Conservation (phyloP, 371 early-diverging fungal genomes). For the Zopfochytrium polystomum region DNA sequence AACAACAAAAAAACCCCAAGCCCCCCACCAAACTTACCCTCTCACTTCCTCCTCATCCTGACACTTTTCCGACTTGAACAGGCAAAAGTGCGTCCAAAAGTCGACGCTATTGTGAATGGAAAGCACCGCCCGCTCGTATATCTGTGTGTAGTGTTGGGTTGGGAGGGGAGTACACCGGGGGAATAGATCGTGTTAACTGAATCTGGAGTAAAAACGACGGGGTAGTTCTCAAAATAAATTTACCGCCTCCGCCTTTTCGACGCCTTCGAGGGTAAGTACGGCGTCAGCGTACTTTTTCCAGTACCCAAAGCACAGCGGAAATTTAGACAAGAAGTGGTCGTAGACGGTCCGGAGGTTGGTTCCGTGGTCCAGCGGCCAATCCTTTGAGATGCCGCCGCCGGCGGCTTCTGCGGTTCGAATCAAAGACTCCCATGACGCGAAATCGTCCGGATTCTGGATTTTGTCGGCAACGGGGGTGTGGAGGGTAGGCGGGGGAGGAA, state of each 20-base stretch:
- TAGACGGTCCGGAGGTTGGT: constrained; percentile 54
- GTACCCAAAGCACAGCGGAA: constrained; percentile 71
- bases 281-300: constrained; percentile 74
- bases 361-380: constrained; percentile 32
- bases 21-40: too few species aligned
- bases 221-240: background rate
- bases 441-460: constrained; percentile 54
- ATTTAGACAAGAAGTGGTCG: constrained; percentile 61
- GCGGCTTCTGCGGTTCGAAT: constrained; percentile 52
- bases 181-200: background rate
- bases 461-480: background rate
- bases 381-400: constrained; percentile 49
- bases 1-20: too few species aligned
- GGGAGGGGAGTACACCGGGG: too few species aligned
- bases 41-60: constrained; percentile 52
- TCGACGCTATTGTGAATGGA: constrained; percentile 65
- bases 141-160: constrained; percentile 36
- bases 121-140: constrained; percentile 62
- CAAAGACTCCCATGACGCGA: constrained; percentile 59
- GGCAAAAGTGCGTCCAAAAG: constrained; percentile 66
- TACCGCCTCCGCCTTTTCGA: constrained; percentile 59
- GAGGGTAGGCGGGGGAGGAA: constrained; percentile 1
- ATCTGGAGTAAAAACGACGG: background rate
- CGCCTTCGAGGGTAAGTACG: constrained; percentile 50
- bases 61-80: constrained; percentile 53